Evolutionary conservation across 352 stramenopile species (phyloP).

Genomic region (Phytopythium litorale): DNA sequence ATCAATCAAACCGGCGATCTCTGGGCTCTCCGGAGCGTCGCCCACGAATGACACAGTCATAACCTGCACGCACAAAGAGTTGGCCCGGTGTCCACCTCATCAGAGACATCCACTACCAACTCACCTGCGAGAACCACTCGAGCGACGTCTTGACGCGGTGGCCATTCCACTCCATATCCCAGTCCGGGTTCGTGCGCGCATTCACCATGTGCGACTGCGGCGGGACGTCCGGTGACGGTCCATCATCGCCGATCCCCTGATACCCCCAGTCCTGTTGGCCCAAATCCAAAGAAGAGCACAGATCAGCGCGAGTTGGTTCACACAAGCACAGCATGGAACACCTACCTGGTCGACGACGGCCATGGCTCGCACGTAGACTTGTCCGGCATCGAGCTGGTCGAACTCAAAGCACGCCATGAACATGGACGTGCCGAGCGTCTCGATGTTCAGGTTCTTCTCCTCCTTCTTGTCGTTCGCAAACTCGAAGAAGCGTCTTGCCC

Average conservation of each 20-base stretch:
- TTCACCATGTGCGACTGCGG: constrained; percentile 85
- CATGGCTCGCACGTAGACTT: constrained; percentile 59
- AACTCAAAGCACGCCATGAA: constrained; percentile 67
- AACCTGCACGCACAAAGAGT: constrained; percentile 15
- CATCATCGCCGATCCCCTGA: constrained; percentile 41
- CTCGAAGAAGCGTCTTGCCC: constrained; percentile 51
- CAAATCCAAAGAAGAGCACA: not conserved
- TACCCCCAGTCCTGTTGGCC: constrained; percentile 49
- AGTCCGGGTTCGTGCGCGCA: constrained; percentile 63
- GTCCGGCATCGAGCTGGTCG: constrained; percentile 17
- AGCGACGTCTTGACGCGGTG: constrained; percentile 50
- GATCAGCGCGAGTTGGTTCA: not conserved
- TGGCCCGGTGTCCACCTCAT: not conserved
- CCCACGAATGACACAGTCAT: constrained; percentile 25
- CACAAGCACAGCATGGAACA: not conserved
- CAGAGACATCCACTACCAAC: constrained; percentile 1
- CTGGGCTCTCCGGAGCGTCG: not conserved
- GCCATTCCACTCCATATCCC: constrained; percentile 64
- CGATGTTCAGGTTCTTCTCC: constrained; percentile 26
- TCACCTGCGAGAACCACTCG: constrained; percentile 66
- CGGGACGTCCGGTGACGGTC: constrained; percentile 52
- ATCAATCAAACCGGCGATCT: constrained; percentile 1
- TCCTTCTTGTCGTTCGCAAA: constrained; percentile 32
- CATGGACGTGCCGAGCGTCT: constrained; percentile 61
- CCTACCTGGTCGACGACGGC: constrained; percentile 71